A percentile compares a stretch with the other conserved stretches of the same genome.
Conservation (phyloP, 352 stramenopile species). For the Pythium angustatum region DNA sequence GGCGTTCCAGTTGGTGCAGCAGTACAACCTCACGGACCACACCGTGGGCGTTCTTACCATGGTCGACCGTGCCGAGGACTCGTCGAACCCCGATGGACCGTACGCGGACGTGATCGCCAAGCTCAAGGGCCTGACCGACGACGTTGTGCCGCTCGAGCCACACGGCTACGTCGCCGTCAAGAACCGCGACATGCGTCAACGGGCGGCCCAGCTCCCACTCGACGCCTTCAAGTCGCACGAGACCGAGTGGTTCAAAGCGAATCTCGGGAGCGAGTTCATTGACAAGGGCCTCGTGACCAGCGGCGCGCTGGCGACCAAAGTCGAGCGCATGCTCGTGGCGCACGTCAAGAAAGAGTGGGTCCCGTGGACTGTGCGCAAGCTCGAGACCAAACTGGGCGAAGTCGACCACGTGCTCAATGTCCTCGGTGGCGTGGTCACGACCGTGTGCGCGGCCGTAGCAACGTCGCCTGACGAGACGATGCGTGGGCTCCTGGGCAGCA, state of each 20-base stretch:
- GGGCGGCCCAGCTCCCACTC: constrained; percentile 21
- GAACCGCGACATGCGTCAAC: constrained; percentile 35
- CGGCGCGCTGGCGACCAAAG: background rate
- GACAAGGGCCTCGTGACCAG: background rate
- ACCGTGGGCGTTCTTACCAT: constrained; percentile 51
- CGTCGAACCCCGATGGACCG: constrained; percentile 28
- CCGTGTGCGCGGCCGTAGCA: no score
- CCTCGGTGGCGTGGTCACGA: no score
- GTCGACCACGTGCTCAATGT: no score
- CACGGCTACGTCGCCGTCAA: constrained; percentile 45
- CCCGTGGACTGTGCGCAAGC: background rate
- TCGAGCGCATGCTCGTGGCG: background rate
- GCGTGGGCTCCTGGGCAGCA: no score
- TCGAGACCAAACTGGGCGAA: background rate
- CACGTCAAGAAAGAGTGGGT: background rate
- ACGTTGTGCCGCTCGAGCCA: constrained; percentile 37
- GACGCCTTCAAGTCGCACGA: constrained; percentile 32
- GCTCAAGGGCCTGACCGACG: constrained; percentile 32
- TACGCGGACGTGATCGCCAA: constrained; percentile 31
- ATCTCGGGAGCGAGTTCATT: constrained; percentile 27
- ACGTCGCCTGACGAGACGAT: no score
- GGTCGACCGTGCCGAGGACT: constrained; percentile 36
- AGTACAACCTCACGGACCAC: constrained; percentile 34
- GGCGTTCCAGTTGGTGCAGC: constrained; percentile 48
- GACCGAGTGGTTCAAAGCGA: constrained; percentile 31